Percentiles rank a stretch among this genome's conserved stretches.
Conservation (phyloP, 1,139 yeast genomes). For the Kodamaea ohmeri region DNA sequence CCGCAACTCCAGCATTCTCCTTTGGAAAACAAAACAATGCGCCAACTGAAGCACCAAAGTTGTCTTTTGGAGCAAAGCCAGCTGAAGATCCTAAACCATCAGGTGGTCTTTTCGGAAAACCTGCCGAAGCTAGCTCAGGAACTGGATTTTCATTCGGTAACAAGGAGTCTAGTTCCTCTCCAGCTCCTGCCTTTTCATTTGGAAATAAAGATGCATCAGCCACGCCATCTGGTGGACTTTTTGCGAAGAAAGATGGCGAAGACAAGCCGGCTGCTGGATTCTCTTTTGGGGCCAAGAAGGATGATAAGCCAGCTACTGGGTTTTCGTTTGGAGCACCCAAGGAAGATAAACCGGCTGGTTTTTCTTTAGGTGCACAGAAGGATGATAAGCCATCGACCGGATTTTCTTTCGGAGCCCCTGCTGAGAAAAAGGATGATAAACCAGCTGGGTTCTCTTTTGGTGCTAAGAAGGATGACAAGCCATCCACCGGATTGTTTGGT, state of each 20-base stretch:
- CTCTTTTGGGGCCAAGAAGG: conserved; percentile 11
- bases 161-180: no score
- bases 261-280: conserved; percentile 17
- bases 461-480: conserved; percentile 14
- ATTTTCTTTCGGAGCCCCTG: conserved; percentile 25
- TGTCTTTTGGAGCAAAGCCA: conserved; percentile 10
- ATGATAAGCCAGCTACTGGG: background rate
- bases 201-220: conserved; percentile 1
- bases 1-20: no score
- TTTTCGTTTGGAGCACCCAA: background rate
- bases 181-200: background rate
- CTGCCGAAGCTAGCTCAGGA: background rate
- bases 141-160: conserved; percentile 18
- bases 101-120: conserved; percentile 5
- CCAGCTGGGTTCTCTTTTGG: conserved; percentile 19
- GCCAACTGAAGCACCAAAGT: conserved; percentile 10
- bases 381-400: conserved; percentile 16
- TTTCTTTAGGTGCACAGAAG: conserved; percentile 14
- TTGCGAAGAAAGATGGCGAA: conserved; percentile 19
- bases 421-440: conserved; percentile 14
- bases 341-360: conserved; percentile 9
- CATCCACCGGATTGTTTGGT: conserved; percentile 7
- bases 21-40: conserved; percentile 17
- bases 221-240: background rate
- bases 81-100: background rate